Evolutionary conservation across 345 rosid species (phyloP).

Genomic region (Aegle marmelos): DNA sequence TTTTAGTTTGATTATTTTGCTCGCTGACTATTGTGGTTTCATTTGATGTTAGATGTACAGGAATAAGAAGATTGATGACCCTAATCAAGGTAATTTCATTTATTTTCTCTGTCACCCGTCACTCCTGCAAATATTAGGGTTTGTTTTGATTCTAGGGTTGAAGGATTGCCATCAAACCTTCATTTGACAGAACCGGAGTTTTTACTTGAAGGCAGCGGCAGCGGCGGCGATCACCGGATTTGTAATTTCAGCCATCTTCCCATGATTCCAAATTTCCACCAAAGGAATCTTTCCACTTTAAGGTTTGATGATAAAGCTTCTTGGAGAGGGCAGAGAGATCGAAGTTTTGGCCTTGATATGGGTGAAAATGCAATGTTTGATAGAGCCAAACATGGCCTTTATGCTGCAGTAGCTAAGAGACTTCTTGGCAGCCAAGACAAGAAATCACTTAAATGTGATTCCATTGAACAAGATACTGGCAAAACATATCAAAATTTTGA

Average conservation of each 20-base stretch:
- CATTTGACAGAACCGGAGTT: slow-evolving; percentile 44
- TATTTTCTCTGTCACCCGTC: not conserved
- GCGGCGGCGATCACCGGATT: slow-evolving; percentile 40
- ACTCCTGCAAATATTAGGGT: slow-evolving; percentile 29
- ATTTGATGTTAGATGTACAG: slow-evolving; percentile 54
- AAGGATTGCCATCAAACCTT: not conserved
- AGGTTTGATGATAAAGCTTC: slow-evolving; percentile 39
- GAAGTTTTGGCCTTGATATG: slow-evolving; percentile 20
- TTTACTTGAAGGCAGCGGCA: slow-evolving; percentile 37
- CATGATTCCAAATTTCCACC: slow-evolving; percentile 54
- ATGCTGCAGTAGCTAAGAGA: slow-evolving; percentile 33
- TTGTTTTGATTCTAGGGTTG: not conserved
- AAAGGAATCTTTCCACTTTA: slow-evolving; percentile 39
- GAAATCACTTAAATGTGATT: slow-evolving; percentile 26
- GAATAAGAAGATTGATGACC: slow-evolving; percentile 61
- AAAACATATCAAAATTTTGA: slow-evolving; percentile 29
- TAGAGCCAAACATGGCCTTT: slow-evolving; percentile 30
- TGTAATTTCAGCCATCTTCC: slow-evolving; percentile 64
- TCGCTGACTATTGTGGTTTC: not conserved
- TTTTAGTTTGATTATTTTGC: not conserved
- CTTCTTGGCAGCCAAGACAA: slow-evolving; percentile 25
- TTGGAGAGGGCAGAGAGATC: slow-evolving; percentile 38
- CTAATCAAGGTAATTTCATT: slow-evolving; percentile 43
- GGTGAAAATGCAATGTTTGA: slow-evolving; percentile 16
- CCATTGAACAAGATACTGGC: slow-evolving; percentile 16